Percentiles rank a stretch among this genome's conserved stretches.
phyloP scores from a whole-genome alignment of 2,329 filamentous ascomycete genomes.

The Cladorrhinum sp. region DNA sequence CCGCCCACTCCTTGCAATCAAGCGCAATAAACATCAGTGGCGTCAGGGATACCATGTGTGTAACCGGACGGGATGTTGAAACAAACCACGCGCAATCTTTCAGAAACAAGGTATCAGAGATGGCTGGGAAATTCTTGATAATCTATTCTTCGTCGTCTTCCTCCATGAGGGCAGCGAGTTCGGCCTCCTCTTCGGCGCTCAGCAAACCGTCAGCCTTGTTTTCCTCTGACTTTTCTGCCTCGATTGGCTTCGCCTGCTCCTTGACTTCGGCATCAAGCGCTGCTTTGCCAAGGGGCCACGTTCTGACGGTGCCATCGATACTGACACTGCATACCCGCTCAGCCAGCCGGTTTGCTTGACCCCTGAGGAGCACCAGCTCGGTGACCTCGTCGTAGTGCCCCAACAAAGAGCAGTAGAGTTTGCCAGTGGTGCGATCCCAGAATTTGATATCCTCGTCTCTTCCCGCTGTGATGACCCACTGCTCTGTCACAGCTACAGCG shows the following conservation, averaged over 20 bases:
- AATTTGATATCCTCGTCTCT: slow-evolving; percentile 88
- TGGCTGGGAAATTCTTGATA: background rate
- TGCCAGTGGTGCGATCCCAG: slow-evolving; percentile 74
- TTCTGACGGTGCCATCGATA: slow-evolving; percentile 84
- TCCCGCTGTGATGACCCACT: slow-evolving; percentile 83
- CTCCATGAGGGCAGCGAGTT: slow-evolving; percentile 87
- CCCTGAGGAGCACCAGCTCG: slow-evolving; percentile 63
- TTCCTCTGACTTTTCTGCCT: slow-evolving; percentile 48
- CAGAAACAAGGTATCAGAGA: background rate
- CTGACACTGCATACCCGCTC: slow-evolving; percentile 71
- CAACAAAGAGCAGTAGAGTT: slow-evolving; percentile 68
- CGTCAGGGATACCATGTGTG: slow-evolving; percentile 15
- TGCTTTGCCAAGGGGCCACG: slow-evolving; percentile 71
- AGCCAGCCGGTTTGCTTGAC: slow-evolving; percentile 34
- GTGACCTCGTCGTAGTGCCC: slow-evolving; percentile 96
- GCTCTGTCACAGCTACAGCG: slow-evolving; percentile 70
- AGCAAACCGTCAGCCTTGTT: slow-evolving; percentile 51
- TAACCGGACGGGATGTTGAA: slow-evolving; percentile 11
- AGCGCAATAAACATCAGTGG: slow-evolving; percentile 18
- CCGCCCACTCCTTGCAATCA: slow-evolving; percentile 20
- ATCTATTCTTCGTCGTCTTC: slow-evolving; percentile 48
- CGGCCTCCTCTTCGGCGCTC: slow-evolving; percentile 85
- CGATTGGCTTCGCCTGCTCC: slow-evolving; percentile 48
- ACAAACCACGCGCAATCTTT: background rate
- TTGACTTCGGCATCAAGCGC: slow-evolving; percentile 50